Conservation (phyloP, 2,329 filamentous ascomycete genomes). For the Diaporthe australafricana region DNA sequence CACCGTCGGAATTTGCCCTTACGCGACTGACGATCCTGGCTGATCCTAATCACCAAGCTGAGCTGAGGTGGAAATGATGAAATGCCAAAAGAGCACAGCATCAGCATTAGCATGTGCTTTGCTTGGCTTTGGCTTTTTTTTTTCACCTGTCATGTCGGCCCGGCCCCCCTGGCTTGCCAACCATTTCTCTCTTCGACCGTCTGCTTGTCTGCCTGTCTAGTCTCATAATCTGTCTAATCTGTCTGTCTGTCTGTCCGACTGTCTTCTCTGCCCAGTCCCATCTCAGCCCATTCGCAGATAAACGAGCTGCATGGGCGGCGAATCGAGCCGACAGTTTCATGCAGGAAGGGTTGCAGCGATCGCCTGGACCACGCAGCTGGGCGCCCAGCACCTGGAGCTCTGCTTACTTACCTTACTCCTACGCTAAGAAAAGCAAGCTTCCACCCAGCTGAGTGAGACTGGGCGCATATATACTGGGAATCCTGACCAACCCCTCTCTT, state of each 20-base stretch:
- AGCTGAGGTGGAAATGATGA: constrained; percentile 17
- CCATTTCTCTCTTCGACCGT: not conserved
- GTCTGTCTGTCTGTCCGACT: too few species aligned
- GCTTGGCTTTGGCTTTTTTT: not conserved
- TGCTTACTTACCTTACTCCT: constrained; percentile 5
- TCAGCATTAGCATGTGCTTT: not conserved
- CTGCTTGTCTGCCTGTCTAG: not conserved
- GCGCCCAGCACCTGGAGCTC: constrained; percentile 1
- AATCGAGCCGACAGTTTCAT: constrained; percentile 10
- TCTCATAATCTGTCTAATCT: too few species aligned
- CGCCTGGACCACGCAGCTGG: constrained; percentile 1
- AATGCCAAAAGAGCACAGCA: constrained; percentile 15
- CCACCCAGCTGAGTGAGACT: not conserved
- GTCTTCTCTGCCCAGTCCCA: not conserved
- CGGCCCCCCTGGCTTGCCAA: not conserved
- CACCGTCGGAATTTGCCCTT: constrained; percentile 20
- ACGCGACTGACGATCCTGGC: constrained; percentile 21
- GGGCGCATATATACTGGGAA: too few species aligned
- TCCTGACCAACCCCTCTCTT: not conserved
- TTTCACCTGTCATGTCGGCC: not conserved
- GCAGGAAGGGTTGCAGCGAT: constrained; percentile 19
- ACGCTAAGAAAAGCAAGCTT: constrained; percentile 22
- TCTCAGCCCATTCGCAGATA: not conserved
- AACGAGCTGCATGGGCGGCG: constrained; percentile 16
- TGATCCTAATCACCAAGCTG: constrained; percentile 20